Base-by-base conservation (phyloP, 202 grass and related monocot genomes). In the Eragrostis tef region DNA sequence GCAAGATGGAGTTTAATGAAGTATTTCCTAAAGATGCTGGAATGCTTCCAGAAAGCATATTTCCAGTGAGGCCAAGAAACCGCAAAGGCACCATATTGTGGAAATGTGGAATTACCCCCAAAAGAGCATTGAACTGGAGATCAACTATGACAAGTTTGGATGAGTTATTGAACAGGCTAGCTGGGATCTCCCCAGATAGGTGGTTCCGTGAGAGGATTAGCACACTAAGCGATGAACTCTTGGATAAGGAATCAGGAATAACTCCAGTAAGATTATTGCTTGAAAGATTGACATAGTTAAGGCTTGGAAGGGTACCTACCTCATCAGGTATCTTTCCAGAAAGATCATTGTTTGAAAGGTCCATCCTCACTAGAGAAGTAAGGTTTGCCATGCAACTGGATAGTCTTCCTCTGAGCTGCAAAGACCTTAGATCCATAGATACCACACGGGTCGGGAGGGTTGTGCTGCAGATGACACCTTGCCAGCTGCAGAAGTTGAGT, bases 241-340 rank as follows among this genome's bases (percentile, higher is more conserved):
- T 87, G 3, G 44, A 11, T 21, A 90, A 79, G 29, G 84, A 87
- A 54, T 66, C 47, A 25, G 88, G 88, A 39, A 89, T 81, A 74
- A 16, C 43, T 54, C 90, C 90, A 0, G 59, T 64, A 39, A 88
- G 67, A 71, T 20, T 20, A 70, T 91, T 91, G 34, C 19, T 44
- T 16, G 73, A 16, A 54, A 91, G 68, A 45, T 65, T 16, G 8
- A 91, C 42, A 75, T 68, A 6, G 9, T 51, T 42, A 43, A 89
- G 83, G 9, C 11, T 13, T 0, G 2, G 47, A 17, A 88, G 58
- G 3, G 41, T 9, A 10, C 80, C 77, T 11, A 88, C 31, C 14
- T 71, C 48, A 0, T 53, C 53, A 54, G 87, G 87, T 20, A 93
- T 87, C 1, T 20, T 7, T 24, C 81, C 90, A 50, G 46, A 69